Conservation (phyloP, 169 alveolate species). For the Cardiosporidium cionae region DNA sequence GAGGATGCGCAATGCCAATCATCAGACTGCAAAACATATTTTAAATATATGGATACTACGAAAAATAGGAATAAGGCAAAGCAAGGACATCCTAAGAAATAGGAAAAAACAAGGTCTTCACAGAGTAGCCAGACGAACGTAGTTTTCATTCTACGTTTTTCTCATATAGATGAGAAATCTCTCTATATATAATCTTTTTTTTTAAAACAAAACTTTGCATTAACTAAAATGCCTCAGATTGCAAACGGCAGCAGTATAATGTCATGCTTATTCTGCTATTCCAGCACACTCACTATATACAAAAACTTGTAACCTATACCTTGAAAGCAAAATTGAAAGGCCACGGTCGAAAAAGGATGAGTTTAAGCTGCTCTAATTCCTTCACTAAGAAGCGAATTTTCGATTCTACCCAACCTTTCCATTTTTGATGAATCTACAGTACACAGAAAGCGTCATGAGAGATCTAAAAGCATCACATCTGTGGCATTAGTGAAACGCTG, state of each 20-base stretch:
- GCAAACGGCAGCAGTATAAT: too few relatives aligned
- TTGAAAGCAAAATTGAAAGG: constrained; percentile 5
- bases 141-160: too few relatives aligned
- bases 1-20: constrained; percentile 1
- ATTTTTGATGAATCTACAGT: constrained; percentile 40
- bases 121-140: too few relatives aligned
- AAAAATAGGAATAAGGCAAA: too few relatives aligned
- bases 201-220: too few relatives aligned
- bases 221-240: too few relatives aligned
- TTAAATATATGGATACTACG: not conserved
- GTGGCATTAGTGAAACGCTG: not conserved
- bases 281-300: not conserved
- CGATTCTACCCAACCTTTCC: constrained; percentile 56
- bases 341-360: constrained; percentile 40
- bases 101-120: too few relatives aligned
- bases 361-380: constrained; percentile 34
- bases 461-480: not conserved
- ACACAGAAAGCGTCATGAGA: not conserved
- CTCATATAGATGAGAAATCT: too few relatives aligned
- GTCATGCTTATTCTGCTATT: not conserved
- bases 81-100: too few relatives aligned
- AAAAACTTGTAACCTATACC: not conserved
- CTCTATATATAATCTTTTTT: too few relatives aligned
- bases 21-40: not conserved
- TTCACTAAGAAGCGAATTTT: constrained; percentile 43